These are phyloP conservation scores for Eimeria acervulina DNA, from an alignment of 169 alveolate species.

Conservation along the genomic window DNA sequence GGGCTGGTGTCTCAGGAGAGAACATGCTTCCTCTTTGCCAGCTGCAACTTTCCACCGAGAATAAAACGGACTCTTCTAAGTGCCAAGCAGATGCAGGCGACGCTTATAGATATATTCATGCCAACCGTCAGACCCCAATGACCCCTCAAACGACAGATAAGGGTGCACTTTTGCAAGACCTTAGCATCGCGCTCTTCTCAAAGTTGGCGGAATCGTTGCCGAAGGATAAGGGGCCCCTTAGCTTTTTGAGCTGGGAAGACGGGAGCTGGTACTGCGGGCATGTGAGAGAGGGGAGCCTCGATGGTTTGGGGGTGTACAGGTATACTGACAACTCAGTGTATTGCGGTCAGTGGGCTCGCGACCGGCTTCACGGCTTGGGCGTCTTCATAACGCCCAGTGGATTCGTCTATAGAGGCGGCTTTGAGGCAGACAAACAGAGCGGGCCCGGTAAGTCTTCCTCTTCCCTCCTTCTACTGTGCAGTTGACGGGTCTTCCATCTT, in stretches of 20 bases:
- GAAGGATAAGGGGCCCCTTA: conserved; percentile 53
- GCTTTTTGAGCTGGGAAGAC: conserved; percentile 74
- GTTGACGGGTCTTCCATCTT: background rate
- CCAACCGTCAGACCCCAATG: background rate
- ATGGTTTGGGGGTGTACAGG: conserved; percentile 77
- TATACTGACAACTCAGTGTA: conserved; percentile 76
- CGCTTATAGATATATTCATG: background rate
- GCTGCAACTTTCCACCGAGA: background rate
- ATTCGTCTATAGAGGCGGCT: conserved; percentile 61
- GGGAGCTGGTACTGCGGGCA: conserved; percentile 81
- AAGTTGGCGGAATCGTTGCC: conserved; percentile 68
- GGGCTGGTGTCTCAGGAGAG: background rate
- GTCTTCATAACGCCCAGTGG: conserved; percentile 77
- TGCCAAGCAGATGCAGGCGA: conserved; percentile 28
- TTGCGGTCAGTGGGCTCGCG: conserved; percentile 79
- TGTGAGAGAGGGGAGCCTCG: conserved; percentile 62
- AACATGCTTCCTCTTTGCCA: background rate
- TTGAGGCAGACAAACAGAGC: conserved; percentile 67
- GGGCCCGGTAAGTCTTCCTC: conserved; percentile 75
- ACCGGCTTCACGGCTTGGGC: conserved; percentile 79
- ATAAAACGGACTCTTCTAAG: background rate
- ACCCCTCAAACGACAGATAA: background rate
- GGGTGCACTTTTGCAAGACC: conserved; percentile 63
- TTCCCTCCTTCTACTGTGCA: background rate
- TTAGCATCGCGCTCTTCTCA: conserved; percentile 61